Evolutionary conservation across 352 stramenopile species (phyloP), one percentile per base, ranked within the genome.

Genomic region (Globisporangium cederbergense): DNA sequence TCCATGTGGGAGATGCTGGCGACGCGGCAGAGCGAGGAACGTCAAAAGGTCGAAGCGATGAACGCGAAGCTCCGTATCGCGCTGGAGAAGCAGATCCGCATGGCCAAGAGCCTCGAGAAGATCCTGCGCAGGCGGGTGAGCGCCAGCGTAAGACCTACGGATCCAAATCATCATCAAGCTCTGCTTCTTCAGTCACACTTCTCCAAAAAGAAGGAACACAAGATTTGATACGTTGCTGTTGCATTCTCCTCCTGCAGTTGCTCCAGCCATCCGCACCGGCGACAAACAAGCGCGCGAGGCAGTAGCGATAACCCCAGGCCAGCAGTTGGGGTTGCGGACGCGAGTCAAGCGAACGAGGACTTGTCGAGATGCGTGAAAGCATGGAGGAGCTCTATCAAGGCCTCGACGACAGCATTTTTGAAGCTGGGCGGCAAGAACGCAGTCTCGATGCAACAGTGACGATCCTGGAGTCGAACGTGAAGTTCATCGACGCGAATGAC

Each of bases 31-130:
- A n/a, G 34, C 3, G 56, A 53, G 14, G 46, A 62, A 36, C 58
- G 58, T 18, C 52, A 65, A 3, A 42, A 49, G 5, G 47, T 49
- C 22, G 42, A 64, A 22, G 51, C 42, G 0, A 58, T 67, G 53
- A 75, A 73, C 58, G 42, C 51, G 25, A 52, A 52, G 47, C 60
- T 75, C 25, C 42, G 52, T 4, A 20, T 22, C 1, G 36, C 58
- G 38, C 55, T 71, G 14, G 58, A 70, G 13, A 30, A 47, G 16
- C 70, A 74, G 49, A 51, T 74, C 9, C 60, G 45, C 18, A 51
- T 74, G 42, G 70, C 70, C 4, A 65, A 64, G 16, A 69, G 60
- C 20, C 58, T 77, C 34, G 58, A 74, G 60, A 61, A 65, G 51
- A 63, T 71, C 49, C 52, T 77, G 6, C 57, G 47, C 18, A 71